Conservation (phyloP, 1,284 basidiomycete species). For the Ceratobasidium sp. region DNA sequence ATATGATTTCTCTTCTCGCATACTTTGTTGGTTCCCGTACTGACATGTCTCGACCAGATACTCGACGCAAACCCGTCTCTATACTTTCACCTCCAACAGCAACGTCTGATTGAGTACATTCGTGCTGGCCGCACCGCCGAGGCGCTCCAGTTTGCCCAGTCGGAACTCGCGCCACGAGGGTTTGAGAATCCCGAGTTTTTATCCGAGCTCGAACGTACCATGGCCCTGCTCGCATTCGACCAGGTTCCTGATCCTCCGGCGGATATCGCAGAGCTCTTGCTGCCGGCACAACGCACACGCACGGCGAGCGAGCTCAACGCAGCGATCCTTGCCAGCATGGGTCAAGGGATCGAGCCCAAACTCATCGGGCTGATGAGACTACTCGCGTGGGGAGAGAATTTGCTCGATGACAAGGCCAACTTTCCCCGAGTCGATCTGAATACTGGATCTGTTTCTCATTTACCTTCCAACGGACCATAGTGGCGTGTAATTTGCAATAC, state of each 20-base stretch:
- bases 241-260: conserved; percentile 63
- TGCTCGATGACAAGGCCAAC: conserved; percentile 75
- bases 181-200: conserved; percentile 95
- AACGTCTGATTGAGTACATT: conserved; percentile 94
- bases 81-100: conserved; percentile 93
- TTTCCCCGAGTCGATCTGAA: conserved; percentile 62
- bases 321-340: conserved; percentile 89
- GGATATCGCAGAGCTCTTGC: conserved; percentile 78
- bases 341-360: conserved; percentile 92
- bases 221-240: conserved; percentile 94
- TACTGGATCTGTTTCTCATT: conserved; percentile 26
- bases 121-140: conserved; percentile 79
- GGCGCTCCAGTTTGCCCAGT: conserved; percentile 89
- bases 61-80: conserved; percentile 89
- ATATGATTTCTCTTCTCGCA: conserved; percentile 65
- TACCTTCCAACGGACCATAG: neutral
- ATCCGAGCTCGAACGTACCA: conserved; percentile 89
- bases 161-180: conserved; percentile 91
- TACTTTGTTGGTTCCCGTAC: conserved; percentile 39
- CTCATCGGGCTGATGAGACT: conserved; percentile 84
- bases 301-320: conserved; percentile 95
- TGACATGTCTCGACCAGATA: conserved; percentile 64
- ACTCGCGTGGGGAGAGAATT: conserved; percentile 85
- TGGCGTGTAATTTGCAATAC: no score
- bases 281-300: conserved; percentile 85